phyloP scores from a whole-genome alignment of 2,329 filamentous ascomycete species.

The Aspergillus bombycis region DNA sequence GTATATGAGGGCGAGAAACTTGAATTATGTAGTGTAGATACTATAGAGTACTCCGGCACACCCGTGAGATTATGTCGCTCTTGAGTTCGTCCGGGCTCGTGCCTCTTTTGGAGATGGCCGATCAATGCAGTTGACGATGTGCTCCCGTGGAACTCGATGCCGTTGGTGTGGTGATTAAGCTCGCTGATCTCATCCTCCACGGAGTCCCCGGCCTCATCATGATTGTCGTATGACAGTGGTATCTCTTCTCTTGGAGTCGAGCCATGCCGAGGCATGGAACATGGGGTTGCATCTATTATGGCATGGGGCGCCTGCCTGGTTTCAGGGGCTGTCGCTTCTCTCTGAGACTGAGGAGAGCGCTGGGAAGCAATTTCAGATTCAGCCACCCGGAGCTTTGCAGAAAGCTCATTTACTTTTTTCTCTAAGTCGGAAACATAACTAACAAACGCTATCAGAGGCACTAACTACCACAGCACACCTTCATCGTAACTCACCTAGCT shows the following conservation, averaged over 20 bases:
- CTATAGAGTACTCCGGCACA: conserved; percentile 40
- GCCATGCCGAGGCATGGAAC: conserved; percentile 26
- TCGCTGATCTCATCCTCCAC: conserved; percentile 46
- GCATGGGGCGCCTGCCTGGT: conserved; percentile 10
- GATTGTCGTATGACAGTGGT: conserved; percentile 19
- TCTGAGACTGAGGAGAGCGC: conserved; percentile 16
- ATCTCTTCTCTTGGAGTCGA: conserved; percentile 23
- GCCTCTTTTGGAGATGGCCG: conserved; percentile 43
- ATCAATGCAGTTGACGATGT: conserved; percentile 52
- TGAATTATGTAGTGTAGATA: conserved; percentile 52
- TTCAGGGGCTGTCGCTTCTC: conserved; percentile 1
- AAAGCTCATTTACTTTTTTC: conserved; percentile 36
- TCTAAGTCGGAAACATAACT: conserved; percentile 43
- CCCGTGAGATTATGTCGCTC: conserved; percentile 16
- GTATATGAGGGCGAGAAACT: conserved; percentile 42
- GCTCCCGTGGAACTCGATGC: conserved; percentile 53
- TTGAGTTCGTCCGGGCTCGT: conserved; percentile 26
- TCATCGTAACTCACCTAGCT: conserved; percentile 26
- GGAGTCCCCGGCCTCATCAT: conserved; percentile 30
- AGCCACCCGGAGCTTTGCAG: conserved; percentile 27
- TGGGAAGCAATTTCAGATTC: conserved; percentile 23
- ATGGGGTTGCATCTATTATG: conserved; percentile 26
- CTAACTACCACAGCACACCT: no score
- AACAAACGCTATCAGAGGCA: background rate
- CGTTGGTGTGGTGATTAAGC: conserved; percentile 50